Evolutionary conservation across 2,329 filamentous ascomycete species (phyloP), one percentile per base, ranked within the genome.

Genomic region (Aspergillus sp.): DNA sequence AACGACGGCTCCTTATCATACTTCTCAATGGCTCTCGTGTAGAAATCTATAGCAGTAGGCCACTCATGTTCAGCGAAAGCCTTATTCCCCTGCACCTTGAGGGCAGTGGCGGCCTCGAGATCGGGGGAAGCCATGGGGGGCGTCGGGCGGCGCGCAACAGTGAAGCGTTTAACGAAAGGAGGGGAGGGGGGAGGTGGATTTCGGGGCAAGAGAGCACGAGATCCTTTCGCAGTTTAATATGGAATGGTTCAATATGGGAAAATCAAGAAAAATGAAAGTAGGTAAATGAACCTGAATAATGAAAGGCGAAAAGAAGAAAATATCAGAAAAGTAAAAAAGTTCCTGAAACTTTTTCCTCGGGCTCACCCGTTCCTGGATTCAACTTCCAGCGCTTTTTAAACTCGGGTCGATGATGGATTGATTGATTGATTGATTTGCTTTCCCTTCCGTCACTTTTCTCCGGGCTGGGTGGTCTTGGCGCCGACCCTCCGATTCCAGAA

Each of bases 11-110:
- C 90, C 68, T 90, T 83, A 73, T 89, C 86, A 78, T 96, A 88
- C 68, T 91, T 80, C 62, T 90, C 88, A 73, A 99, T 98, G 25
- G 94, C 94, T 78, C 96, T 86, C 58, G 87, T 87, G 78, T 99
- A 99, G 67, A 88, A 87, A 1, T 93, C 88, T 64, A 96, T 84
- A 7, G 95, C 95, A 3, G 84, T 81, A 10, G 84, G 86, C 90
- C 91, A 99, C 81, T 98, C 90, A 71, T 96, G 92, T 32, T 87
- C 83, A 59, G 88, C 87, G 79, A 98, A 98, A 56, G 92, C 92
- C 73, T 93, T 90, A 80, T 99, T 99, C 75, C 95, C 95, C 78
- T 96, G 86, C 77, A 96, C 90, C 82, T 99, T 99, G 69, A 96
- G 82, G 73, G 89, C 90, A 68, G 88, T 85, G 55, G 94, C 94